A percentile compares a stretch with the other conserved stretches of the same genome.
Conservation (phyloP, 257 asterid genomes). For the Marsdenia floribunda region DNA sequence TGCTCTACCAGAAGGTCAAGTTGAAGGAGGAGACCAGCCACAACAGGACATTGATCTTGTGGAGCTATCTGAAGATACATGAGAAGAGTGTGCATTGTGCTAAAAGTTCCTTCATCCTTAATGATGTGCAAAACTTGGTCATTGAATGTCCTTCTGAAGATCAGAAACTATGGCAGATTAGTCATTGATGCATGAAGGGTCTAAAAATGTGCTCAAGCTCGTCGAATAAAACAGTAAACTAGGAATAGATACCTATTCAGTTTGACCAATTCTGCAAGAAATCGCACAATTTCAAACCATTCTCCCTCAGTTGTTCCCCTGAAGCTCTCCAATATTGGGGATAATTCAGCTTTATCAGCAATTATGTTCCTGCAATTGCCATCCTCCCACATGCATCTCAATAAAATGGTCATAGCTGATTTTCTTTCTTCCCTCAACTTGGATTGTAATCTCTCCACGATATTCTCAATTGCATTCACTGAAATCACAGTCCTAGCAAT, state of each 20-base stretch:
- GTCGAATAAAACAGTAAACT: neutral
- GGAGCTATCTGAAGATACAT: slow-evolving; percentile 54
- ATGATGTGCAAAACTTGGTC: slow-evolving; percentile 55
- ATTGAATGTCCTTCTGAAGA: slow-evolving; percentile 56
- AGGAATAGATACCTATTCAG: slow-evolving; percentile 47
- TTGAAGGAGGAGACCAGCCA: slow-evolving; percentile 79
- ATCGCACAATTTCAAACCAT: slow-evolving; percentile 52
- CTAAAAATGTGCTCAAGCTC: neutral
- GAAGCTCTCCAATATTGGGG: slow-evolving; percentile 45
- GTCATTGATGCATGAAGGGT: neutral
- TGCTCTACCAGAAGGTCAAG: slow-evolving; percentile 67
- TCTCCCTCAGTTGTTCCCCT: slow-evolving; percentile 40
- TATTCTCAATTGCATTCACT: slow-evolving; percentile 27
- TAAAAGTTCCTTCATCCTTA: slow-evolving; percentile 67
- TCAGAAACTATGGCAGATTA: slow-evolving; percentile 7
- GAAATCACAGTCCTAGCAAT: slow-evolving; percentile 33
- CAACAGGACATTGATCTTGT: slow-evolving; percentile 52
- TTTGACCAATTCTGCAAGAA: slow-evolving; percentile 62
- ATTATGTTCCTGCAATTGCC: slow-evolving; percentile 66
- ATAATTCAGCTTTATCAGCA: slow-evolving; percentile 53
- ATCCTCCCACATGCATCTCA: slow-evolving; percentile 65
- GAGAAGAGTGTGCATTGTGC: slow-evolving; percentile 76
- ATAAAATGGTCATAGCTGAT: slow-evolving; percentile 52
- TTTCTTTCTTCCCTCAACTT: slow-evolving; percentile 45
- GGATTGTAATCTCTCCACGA: slow-evolving; percentile 42